phyloP scores from a whole-genome alignment of 1,284 basidiomycete species.

The Exobasidium cylindrosporum region DNA sequence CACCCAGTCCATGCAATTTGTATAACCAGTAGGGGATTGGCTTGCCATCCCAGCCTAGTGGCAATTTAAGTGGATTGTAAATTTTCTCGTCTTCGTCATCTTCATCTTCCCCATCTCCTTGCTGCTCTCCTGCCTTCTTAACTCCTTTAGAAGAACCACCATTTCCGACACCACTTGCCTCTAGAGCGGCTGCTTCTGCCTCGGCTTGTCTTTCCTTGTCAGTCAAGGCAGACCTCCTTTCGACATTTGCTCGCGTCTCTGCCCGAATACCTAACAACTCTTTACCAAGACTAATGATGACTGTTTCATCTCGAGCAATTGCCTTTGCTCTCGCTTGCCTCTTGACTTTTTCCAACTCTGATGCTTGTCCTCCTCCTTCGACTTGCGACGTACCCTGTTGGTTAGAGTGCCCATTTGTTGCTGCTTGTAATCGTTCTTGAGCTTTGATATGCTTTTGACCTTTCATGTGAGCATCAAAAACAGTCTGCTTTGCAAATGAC shows the following conservation, averaged over 20 bases:
- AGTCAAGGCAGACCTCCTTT: conserved; percentile 90
- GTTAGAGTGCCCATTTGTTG: background rate
- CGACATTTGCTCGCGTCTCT: conserved; percentile 85
- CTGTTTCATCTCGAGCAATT: conserved; percentile 39
- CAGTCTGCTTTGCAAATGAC: conserved; percentile 91
- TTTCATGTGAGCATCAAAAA: conserved; percentile 91
- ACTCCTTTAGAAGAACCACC: conserved; percentile 25
- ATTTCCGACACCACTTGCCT: conserved; percentile 61
- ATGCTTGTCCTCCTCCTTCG: background rate
- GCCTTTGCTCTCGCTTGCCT: conserved; percentile 26
- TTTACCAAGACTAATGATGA: conserved; percentile 27
- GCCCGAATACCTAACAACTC: conserved; percentile 23
- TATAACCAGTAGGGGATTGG: conserved; percentile 99
- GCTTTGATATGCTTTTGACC: conserved; percentile 95
- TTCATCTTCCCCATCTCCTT: conserved; percentile 57
- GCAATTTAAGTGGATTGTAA: conserved; percentile 95
- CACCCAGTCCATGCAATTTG: conserved; percentile 93
- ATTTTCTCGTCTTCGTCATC: conserved; percentile 64
- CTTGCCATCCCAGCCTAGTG: conserved; percentile 96
- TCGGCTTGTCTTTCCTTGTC: conserved; percentile 94
- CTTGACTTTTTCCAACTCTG: conserved; percentile 25
- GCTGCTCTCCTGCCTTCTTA: conserved; percentile 11
- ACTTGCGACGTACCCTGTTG: background rate
- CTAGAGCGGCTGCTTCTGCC: conserved; percentile 66
- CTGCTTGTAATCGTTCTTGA: conserved; percentile 66